Evolutionary conservation across 2,329 filamentous ascomycete genomes (phyloP).

Genomic region (Colletotrichum acutatum): DNA sequence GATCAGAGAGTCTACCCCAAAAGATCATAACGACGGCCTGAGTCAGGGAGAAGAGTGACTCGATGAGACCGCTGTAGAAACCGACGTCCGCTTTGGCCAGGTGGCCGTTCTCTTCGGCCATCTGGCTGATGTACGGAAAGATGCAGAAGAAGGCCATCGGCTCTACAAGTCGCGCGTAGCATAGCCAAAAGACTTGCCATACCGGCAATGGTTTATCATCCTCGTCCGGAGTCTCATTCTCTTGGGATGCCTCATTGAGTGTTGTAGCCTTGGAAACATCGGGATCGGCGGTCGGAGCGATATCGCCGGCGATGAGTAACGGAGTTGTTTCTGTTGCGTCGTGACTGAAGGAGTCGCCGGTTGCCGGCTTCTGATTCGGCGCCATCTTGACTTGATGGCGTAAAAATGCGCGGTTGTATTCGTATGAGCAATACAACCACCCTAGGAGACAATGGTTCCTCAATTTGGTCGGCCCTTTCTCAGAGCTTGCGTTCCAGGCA

Average conservation of each 20-base stretch:
- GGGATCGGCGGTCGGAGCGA: slow-evolving; percentile 25
- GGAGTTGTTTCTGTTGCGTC: slow-evolving; percentile 26
- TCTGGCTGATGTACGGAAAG: slow-evolving; percentile 83
- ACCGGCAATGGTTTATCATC: slow-evolving; percentile 22
- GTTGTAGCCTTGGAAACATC: slow-evolving; percentile 21
- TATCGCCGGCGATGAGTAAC: slow-evolving; percentile 5
- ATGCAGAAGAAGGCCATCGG: slow-evolving; percentile 87
- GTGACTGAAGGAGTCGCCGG: neutral
- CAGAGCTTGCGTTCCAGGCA: neutral
- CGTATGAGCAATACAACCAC: neutral
- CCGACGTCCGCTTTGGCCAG: slow-evolving; percentile 75
- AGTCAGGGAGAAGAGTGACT: slow-evolving; percentile 77
- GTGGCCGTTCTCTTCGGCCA: slow-evolving; percentile 75
- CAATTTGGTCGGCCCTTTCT: too few species aligned
- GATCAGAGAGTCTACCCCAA: slow-evolving; percentile 74
- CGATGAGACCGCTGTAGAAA: slow-evolving; percentile 83
- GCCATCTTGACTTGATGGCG: neutral
- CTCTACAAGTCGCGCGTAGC: slow-evolving; percentile 78
- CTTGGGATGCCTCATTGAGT: slow-evolving; percentile 7
- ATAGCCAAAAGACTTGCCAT: slow-evolving; percentile 77
- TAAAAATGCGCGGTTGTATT: neutral
- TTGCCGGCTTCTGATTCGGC: neutral
- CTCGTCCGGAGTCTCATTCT: neutral
- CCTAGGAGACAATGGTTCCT: too few species aligned
- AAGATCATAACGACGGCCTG: slow-evolving; percentile 83